phyloP scores from a whole-genome alignment of 371 early-diverging fungal species.

The Paramicrosporidium saccamoebae region DNA sequence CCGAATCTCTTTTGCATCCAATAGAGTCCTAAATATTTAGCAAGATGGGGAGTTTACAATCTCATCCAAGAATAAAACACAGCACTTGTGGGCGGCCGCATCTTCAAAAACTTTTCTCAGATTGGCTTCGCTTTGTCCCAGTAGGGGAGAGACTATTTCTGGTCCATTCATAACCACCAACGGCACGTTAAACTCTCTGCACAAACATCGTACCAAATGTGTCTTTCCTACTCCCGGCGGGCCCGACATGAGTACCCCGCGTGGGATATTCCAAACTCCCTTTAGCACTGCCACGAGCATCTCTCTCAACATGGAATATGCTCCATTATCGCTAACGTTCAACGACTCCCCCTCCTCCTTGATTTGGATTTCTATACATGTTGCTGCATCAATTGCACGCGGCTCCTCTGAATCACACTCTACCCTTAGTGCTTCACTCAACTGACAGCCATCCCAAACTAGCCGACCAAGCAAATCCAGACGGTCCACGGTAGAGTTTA shows the following conservation, averaged over 20 bases:
- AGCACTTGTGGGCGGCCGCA: conserved; percentile 20
- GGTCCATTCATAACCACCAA: conserved; percentile 33
- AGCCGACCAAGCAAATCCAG: too few species aligned
- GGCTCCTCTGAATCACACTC: too few species aligned
- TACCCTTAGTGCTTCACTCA: too few species aligned
- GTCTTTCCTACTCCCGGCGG: conserved; percentile 93
- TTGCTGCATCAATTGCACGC: too few species aligned
- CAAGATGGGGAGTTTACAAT: conserved; percentile 17
- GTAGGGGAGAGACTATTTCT: conserved; percentile 54
- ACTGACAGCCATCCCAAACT: too few species aligned
- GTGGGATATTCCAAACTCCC: too few species aligned
- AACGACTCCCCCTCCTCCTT: too few species aligned
- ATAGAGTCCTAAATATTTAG: conserved; percentile 36
- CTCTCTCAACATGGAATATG: too few species aligned
- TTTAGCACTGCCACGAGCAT: too few species aligned
- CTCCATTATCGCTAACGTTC: too few species aligned
- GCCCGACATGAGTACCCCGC: conserved; percentile 61
- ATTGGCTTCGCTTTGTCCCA: conserved; percentile 76
- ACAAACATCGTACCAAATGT: conserved; percentile 24
- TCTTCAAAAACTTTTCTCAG: conserved; percentile 46
- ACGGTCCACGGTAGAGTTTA: too few species aligned
- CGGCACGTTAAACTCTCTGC: conserved; percentile 16
- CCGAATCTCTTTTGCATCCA: conserved; percentile 44
- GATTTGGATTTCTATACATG: too few species aligned
- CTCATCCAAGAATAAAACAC: conserved; percentile 94